Percentiles rank a stretch among this genome's conserved stretches.
phyloP scores from a whole-genome alignment of 2,329 filamentous ascomycete species.

The Fusarium sp. region DNA sequence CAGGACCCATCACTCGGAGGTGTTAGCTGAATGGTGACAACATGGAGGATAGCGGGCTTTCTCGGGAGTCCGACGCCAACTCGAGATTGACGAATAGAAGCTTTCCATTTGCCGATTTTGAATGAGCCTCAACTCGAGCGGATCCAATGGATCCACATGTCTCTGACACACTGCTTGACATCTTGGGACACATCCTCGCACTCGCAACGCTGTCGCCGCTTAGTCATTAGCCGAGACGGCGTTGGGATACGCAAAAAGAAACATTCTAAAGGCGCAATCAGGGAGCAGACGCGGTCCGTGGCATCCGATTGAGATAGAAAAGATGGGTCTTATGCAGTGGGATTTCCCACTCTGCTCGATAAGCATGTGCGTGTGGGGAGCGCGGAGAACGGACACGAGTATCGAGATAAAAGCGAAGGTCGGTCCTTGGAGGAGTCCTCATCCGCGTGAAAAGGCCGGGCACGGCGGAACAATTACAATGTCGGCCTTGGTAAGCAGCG shows the following conservation, averaged over 20 bases:
- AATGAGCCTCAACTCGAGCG: neutral
- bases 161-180: neutral
- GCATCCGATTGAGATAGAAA: neutral
- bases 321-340: neutral
- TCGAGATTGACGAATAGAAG: conserved; percentile 2
- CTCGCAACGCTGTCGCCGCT: conserved; percentile 2
- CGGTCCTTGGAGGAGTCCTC: neutral
- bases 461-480: neutral
- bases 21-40: neutral
- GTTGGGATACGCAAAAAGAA: neutral
- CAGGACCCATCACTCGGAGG: neutral
- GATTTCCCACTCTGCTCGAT: neutral
- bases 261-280: neutral
- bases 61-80: conserved; percentile 5
- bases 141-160: conserved; percentile 11
- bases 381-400: neutral
- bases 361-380: neutral
- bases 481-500: neutral
- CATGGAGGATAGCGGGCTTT: conserved; percentile 11
- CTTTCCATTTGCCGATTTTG: neutral
- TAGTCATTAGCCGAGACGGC: conserved; percentile 1
- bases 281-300: neutral
- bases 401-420: neutral
- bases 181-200: neutral
- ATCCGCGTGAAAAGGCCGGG: neutral